phyloP scores from a whole-genome alignment of 805 yeast species.

The Spathaspora sp. region DNA sequence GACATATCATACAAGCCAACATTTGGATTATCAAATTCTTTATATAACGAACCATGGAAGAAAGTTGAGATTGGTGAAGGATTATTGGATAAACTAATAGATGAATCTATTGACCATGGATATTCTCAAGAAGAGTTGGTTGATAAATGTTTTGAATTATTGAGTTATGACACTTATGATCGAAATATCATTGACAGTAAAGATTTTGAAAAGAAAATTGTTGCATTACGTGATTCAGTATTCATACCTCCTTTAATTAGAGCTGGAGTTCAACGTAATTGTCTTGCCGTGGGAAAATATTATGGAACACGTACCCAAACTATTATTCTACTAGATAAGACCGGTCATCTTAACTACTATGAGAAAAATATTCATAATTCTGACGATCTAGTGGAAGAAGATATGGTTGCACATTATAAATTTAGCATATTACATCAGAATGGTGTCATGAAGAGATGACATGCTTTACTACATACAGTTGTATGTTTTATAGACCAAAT shows the following conservation, averaged over 20 bases:
- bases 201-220: conserved; percentile 20
- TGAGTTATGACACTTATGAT: conserved; percentile 44
- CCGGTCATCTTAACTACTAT: conserved; percentile 50
- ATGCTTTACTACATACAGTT: not conserved
- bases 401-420: conserved; percentile 6
- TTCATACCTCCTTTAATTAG: conserved; percentile 64
- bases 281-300: conserved; percentile 41
- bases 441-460: not conserved
- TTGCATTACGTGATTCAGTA: conserved; percentile 53
- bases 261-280: conserved; percentile 4
- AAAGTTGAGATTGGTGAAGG: conserved; percentile 56
- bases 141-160: conserved; percentile 49
- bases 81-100: conserved; percentile 19
- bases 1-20: conserved; percentile 27
- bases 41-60: conserved; percentile 69
- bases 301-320: conserved; percentile 93
- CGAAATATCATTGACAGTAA: conserved; percentile 7
- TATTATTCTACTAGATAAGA: conserved; percentile 54
- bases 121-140: conserved; percentile 40
- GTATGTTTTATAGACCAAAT: not conserved
- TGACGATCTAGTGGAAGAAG: conserved; percentile 22
- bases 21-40: conserved; percentile 66
- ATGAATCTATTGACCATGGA: conserved; percentile 11
- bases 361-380: conserved; percentile 59
- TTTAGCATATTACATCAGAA: conserved; percentile 1